Conservation (phyloP, 768 basidiomycete species). For the Rhizopogon rudus region DNA sequence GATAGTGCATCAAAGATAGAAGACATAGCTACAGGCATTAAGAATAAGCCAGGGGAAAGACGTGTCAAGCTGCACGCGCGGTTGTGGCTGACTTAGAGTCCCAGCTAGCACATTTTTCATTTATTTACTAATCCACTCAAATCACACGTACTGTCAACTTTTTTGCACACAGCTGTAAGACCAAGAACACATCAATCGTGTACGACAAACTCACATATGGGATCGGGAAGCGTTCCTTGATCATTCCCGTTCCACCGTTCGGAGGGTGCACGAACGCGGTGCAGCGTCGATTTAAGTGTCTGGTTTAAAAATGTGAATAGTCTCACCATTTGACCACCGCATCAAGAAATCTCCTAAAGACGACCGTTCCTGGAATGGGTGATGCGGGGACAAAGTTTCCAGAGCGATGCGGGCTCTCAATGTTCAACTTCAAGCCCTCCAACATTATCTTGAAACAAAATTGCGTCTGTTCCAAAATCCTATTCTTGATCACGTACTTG, state of each 20-base stretch:
- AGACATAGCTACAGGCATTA: too few relatives aligned
- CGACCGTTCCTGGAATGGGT: constrained; percentile 39
- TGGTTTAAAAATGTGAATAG: background rate
- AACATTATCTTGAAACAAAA: constrained; percentile 55
- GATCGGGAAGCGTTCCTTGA: constrained; percentile 54
- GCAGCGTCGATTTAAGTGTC: constrained; percentile 35
- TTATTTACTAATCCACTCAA: too few relatives aligned
- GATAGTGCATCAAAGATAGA: too few relatives aligned
- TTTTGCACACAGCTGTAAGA: background rate
- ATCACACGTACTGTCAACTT: too few relatives aligned
- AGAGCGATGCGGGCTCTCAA: constrained; percentile 42
- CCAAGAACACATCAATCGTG: background rate
- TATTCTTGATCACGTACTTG: constrained; percentile 35
- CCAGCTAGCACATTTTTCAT: too few relatives aligned
- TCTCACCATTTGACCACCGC: constrained; percentile 34
- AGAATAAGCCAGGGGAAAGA: too few relatives aligned
- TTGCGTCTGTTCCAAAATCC: constrained; percentile 56
- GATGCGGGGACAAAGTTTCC: constrained; percentile 39
- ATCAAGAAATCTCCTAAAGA: constrained; percentile 47
- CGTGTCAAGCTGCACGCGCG: too few relatives aligned
- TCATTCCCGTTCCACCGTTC: constrained; percentile 23
- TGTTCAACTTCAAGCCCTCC: constrained; percentile 52
- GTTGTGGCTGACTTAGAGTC: too few relatives aligned
- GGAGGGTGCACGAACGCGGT: constrained; percentile 45
- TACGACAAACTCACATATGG: constrained; percentile 42